Percentiles rank a stretch among this genome's conserved stretches.
These are phyloP conservation scores for Pestalotiopsis sp. DNA, from an alignment of 2,329 filamentous ascomycete genomes.

Conservation along the genomic window DNA sequence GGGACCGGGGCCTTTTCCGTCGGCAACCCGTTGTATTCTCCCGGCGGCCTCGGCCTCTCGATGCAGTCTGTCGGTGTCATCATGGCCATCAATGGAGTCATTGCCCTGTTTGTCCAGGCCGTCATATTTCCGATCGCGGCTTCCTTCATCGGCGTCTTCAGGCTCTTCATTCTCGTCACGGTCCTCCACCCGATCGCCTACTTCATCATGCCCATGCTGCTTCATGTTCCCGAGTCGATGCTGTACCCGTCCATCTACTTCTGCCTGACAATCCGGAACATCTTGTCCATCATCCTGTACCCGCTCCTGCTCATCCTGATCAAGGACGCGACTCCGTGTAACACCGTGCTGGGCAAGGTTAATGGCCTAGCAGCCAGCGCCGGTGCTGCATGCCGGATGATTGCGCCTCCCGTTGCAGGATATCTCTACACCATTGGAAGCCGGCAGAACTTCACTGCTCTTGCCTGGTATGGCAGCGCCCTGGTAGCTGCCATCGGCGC, in stretches of 20 bases:
- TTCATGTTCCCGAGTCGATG: constrained; percentile 53
- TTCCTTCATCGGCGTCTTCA: constrained; percentile 59
- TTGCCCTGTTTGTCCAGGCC: constrained; percentile 62
- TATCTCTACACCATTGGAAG: constrained; percentile 65
- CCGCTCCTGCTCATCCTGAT: constrained; percentile 68
- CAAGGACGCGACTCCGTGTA: constrained; percentile 65
- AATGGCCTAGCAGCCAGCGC: constrained; percentile 69
- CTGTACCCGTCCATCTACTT: constrained; percentile 62
- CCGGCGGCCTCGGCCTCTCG: constrained; percentile 65
- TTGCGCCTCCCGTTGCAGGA: constrained; percentile 66
- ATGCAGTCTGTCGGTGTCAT: constrained; percentile 64
- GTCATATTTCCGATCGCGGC: constrained; percentile 65
- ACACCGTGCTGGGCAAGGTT: constrained; percentile 61
- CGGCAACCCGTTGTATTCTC: constrained; percentile 55
- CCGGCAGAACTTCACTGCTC: constrained; percentile 58
- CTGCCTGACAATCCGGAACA: constrained; percentile 59
- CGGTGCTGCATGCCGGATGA: constrained; percentile 67
- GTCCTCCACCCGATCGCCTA: constrained; percentile 65
- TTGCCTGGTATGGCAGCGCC: constrained; percentile 67
- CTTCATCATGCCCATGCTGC: constrained; percentile 59
- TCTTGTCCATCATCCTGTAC: constrained; percentile 66
- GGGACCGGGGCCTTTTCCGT: constrained; percentile 26
- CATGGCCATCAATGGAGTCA: constrained; percentile 60
- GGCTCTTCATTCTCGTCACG: constrained; percentile 60
- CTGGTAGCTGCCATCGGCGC: constrained; percentile 59